Evolutionary conservation across 139 green algal genomes (phyloP), one percentile per base, ranked within the genome.

Genomic region (Tetraselmis chui): DNA sequence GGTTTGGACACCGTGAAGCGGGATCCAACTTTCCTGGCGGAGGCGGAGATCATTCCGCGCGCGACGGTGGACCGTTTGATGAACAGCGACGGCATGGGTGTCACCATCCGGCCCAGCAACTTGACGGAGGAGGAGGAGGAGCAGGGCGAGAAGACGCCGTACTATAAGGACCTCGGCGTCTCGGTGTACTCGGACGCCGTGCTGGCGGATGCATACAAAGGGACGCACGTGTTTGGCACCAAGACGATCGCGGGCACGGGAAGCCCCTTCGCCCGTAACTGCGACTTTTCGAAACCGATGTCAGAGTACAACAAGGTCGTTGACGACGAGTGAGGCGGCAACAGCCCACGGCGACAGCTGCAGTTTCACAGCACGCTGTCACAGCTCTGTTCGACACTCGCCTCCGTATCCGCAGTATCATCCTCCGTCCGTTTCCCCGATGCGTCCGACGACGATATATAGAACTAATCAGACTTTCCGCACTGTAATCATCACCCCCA

Each of bases 1-100:
- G 77, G 77, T 18, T 18, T 67, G 45, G 32, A 80, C 28, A 31
- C 77, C 2, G 77, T 80, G 77, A 80, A 80, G 77, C 31, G 77
- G 2, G 77, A 80, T 29, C 77, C 31, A 27, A 32, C 32, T 2
- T 80, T 80, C n/a, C 77, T 80, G 2, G 77, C 77, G 29, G 77
- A 80, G n/a, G 32, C 29, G 29, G 32, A 80, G 29, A 80, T 80
- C 28, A 32, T 80, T 18, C 45, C 45, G 45, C 45, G 45, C 45
- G 5, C 45, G 11, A 67, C 45, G 45, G 45, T 67, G 45, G 45
- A 67, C 45, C 45, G 45, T 18, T 18, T 67, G 11, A 67, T 67
- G 45, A 25, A 5, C 11, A 67, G 45, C 45, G 45, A 67, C 45
- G 18, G 45, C 45, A 5, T 25, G 45, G 45, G 45, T 18, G 45